A percentile compares a stretch with the other conserved stretches of the same genome.
phyloP scores from a whole-genome alignment of 768 basidiomycete species.

The Amanita phalloides region DNA sequence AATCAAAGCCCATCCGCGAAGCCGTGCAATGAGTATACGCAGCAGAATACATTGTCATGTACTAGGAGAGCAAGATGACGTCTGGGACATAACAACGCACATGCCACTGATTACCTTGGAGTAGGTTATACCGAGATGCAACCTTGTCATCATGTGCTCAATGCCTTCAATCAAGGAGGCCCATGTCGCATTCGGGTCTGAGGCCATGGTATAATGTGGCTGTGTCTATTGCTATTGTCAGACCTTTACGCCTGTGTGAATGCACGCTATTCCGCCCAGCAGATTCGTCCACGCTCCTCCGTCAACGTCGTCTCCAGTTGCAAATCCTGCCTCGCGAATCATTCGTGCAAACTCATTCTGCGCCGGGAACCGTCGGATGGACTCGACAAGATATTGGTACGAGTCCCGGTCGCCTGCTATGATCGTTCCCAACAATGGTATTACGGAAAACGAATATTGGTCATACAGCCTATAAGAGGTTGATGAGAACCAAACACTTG shows the following conservation, averaged over 20 bases:
- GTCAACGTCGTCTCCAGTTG: slow-evolving; percentile 57
- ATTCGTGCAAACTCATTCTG: slow-evolving; percentile 83
- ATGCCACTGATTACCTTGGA: slow-evolving; percentile 33
- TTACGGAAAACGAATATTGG: slow-evolving; percentile 91
- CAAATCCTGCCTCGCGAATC: slow-evolving; percentile 81
- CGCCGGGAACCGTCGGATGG: slow-evolving; percentile 86
- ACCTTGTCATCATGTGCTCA: slow-evolving; percentile 88
- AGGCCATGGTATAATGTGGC: background rate
- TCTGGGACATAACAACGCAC: background rate
- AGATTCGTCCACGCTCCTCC: slow-evolving; percentile 81
- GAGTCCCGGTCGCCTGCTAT: slow-evolving; percentile 91
- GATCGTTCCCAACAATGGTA: slow-evolving; percentile 92
- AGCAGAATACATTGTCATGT: slow-evolving; percentile 86
- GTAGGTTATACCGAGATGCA: slow-evolving; percentile 82
- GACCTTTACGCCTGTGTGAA: slow-evolving; percentile 79
- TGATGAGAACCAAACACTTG: slow-evolving; percentile 1
- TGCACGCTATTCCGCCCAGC: slow-evolving; percentile 81
- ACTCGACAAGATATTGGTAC: slow-evolving; percentile 97
- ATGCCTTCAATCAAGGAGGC: slow-evolving; percentile 78
- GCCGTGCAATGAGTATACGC: slow-evolving; percentile 98
- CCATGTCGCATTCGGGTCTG: slow-evolving; percentile 79
- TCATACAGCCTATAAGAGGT: slow-evolving; percentile 63
- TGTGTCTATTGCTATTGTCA: slow-evolving; percentile 13
- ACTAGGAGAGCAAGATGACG: slow-evolving; percentile 26
- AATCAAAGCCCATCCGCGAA: slow-evolving; percentile 46